A percentile compares a stretch with the other conserved stretches of the same genome.
phyloP scores from a whole-genome alignment of 805 yeast genomes.

The Cyberlindnera misumaiensis region DNA sequence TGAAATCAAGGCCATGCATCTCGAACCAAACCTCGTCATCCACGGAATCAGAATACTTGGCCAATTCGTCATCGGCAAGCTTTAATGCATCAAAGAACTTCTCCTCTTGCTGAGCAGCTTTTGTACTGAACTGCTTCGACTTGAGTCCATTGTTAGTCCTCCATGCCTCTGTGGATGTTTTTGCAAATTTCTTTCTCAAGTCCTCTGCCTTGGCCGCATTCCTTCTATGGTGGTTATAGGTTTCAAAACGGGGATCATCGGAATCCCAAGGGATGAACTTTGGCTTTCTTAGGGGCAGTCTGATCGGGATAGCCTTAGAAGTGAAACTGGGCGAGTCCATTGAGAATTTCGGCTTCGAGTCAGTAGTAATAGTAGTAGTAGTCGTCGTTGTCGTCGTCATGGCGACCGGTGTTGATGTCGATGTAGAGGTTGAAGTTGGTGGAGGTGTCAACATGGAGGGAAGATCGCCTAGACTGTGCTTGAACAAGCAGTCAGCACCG shows the following conservation, averaged over 20 bases:
- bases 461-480: constrained; percentile 25
- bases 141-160: constrained; percentile 18
- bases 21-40: constrained; percentile 23
- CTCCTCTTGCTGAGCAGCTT: constrained; percentile 19
- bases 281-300: constrained; percentile 19
- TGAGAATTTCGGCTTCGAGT: not conserved
- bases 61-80: constrained; percentile 23
- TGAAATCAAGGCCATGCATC: constrained; percentile 23
- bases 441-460: constrained; percentile 1
- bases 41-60: constrained; percentile 14
- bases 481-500: constrained; percentile 34
- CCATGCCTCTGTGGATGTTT: constrained; percentile 23
- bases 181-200: constrained; percentile 22
- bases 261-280: constrained; percentile 22
- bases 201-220: constrained; percentile 17
- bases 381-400: too few relatives aligned
- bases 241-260: constrained; percentile 9
- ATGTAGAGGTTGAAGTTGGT: constrained; percentile 2
- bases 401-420: constrained; percentile 2
- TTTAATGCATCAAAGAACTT: constrained; percentile 16
- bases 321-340: not conserved
- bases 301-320: constrained; percentile 11
- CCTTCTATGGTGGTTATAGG: constrained; percentile 11
- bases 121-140: constrained; percentile 23
- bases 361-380: too few relatives aligned